phyloP scores from a whole-genome alignment of 176 grass and related monocot species.

The Oryza meridionalis region DNA sequence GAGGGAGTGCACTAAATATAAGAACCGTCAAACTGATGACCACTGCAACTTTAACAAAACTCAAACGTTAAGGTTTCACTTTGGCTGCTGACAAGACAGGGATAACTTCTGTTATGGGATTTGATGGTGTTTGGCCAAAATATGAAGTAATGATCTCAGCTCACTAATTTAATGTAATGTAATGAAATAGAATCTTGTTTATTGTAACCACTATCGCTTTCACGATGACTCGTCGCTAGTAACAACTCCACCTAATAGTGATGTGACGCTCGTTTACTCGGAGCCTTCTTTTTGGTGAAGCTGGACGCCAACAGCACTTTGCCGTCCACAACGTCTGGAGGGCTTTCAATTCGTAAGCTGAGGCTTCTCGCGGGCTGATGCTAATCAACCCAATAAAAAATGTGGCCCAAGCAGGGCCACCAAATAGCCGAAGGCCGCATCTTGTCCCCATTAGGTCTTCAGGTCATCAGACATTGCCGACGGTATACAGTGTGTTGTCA shows the following conservation, averaged over 20 bases:
- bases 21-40: not conserved
- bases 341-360: not conserved
- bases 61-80: not conserved
- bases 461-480: constrained; percentile 88
- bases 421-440: not conserved
- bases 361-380: not conserved
- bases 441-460: constrained; percentile 52
- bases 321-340: not conserved
- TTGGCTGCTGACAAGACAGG: not conserved
- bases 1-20: not conserved
- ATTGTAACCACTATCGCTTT: constrained; percentile 34
- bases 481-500: constrained; percentile 89
- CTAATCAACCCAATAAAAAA: constrained; percentile 38
- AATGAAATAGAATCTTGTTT: constrained; percentile 14
- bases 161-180: constrained; percentile 34
- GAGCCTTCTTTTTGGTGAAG: not conserved
- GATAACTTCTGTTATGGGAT: constrained; percentile 13
- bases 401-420: constrained; percentile 12
- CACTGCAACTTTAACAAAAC: not conserved
- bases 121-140: not conserved
- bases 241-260: constrained; percentile 32
- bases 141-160: constrained; percentile 15
- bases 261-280: constrained; percentile 17
- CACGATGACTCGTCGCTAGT: constrained; percentile 15
- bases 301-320: not conserved